These are phyloP conservation scores for Aspergillus sp. DNA, from an alignment of 2,329 filamentous ascomycete genomes.

Conservation along the genomic window DNA sequence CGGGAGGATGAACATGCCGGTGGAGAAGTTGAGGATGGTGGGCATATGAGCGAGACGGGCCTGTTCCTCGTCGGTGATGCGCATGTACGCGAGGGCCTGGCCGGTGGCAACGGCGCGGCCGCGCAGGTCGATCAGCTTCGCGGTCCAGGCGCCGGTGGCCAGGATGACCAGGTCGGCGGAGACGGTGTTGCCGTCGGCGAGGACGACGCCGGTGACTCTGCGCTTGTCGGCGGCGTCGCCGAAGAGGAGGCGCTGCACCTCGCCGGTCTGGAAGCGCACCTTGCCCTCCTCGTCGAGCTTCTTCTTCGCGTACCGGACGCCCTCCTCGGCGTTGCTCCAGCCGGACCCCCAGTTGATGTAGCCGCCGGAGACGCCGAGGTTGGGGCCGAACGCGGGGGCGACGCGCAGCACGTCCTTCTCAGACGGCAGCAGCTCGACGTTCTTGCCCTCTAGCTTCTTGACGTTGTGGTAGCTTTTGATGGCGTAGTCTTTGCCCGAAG, in stretches of 20 bases:
- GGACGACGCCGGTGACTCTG: slow-evolving; percentile 47
- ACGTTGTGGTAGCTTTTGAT: slow-evolving; percentile 42
- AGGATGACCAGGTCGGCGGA: slow-evolving; percentile 72
- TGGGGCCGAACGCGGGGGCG: slow-evolving; percentile 33
- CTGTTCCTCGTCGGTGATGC: slow-evolving; percentile 71
- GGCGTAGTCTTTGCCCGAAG: slow-evolving; percentile 33
- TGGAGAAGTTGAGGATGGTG: slow-evolving; percentile 52
- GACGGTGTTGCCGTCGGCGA: slow-evolving; percentile 51
- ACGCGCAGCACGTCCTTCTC: slow-evolving; percentile 33
- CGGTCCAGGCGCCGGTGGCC: slow-evolving; percentile 85
- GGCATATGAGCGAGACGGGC: slow-evolving; percentile 62
- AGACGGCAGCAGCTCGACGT: slow-evolving; percentile 32
- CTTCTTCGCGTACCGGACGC: slow-evolving; percentile 38
- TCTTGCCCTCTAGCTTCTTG: slow-evolving; percentile 30
- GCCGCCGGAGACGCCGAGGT: slow-evolving; percentile 36
- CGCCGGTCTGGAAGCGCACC: slow-evolving; percentile 34
- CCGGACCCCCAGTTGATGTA: slow-evolving; percentile 48
- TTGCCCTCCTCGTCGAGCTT: slow-evolving; percentile 35
- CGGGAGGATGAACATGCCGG: slow-evolving; percentile 56
- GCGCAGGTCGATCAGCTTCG: slow-evolving; percentile 70
- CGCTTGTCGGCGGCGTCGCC: slow-evolving; percentile 2
- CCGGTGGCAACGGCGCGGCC: slow-evolving; percentile 77
- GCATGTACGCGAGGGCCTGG: slow-evolving; percentile 75
- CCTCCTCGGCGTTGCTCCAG: slow-evolving; percentile 44
- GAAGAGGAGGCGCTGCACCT: slow-evolving; percentile 36